A percentile compares a stretch with the other conserved stretches of the same genome.
phyloP scores from a whole-genome alignment of 1,284 basidiomycete species.

The Wallemia mellicola region DNA sequence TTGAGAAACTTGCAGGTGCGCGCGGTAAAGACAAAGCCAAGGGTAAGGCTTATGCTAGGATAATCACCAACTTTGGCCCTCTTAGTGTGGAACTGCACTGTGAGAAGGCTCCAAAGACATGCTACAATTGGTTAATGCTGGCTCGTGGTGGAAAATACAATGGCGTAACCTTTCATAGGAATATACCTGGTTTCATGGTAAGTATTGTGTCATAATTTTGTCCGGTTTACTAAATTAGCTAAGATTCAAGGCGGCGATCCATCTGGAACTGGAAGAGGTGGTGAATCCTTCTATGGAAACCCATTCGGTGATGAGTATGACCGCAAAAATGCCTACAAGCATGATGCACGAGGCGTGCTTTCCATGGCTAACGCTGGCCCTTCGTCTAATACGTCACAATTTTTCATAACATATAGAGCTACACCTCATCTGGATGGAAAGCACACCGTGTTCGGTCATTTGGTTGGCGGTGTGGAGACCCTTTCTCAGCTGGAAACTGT shows the following conservation, averaged over 20 bases:
- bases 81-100: constrained; percentile 77
- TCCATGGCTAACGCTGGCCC: constrained; percentile 82
- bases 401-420: constrained; percentile 58
- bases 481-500: constrained; percentile 54
- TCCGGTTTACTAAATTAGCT: no score
- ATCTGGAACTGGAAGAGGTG: constrained; percentile 77
- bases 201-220: no score
- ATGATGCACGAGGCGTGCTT: constrained; percentile 44
- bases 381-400: constrained; percentile 61
- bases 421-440: constrained; percentile 42
- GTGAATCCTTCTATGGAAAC: constrained; percentile 76
- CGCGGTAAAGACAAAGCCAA: constrained; percentile 75
- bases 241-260: constrained; percentile 91
- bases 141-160: constrained; percentile 72
- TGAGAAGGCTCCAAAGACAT: constrained; percentile 87
- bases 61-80: constrained; percentile 64
- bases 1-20: constrained; percentile 39
- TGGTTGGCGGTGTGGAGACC: constrained; percentile 78
- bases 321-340: constrained; percentile 51
- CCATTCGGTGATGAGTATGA: constrained; percentile 81
- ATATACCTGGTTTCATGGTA: constrained; percentile 97
- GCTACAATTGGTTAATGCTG: constrained; percentile 87
- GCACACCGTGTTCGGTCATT: constrained; percentile 85
- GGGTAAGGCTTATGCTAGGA: constrained; percentile 60
- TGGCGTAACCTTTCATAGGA: constrained; percentile 53